Evolutionary conservation across 495 filamentous ascomycete species (phyloP), one percentile per base, ranked within the genome.

Genomic region (Evernia prunastri): DNA sequence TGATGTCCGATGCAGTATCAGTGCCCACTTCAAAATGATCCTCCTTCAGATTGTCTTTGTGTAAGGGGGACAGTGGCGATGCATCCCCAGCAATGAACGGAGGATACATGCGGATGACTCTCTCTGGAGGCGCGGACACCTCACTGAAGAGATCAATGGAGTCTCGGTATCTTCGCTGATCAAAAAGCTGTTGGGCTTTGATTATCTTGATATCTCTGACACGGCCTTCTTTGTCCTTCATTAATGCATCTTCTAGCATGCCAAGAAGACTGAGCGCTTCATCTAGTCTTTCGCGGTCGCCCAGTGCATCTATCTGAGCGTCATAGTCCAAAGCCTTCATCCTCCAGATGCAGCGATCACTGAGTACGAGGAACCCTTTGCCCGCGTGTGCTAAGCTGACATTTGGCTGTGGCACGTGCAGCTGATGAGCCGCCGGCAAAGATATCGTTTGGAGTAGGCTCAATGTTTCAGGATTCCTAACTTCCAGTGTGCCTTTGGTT

Each of bases 241-340:
- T 74, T 11, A 97, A 80, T 0, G 92, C 93, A 76, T 96, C 92
- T 74, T 97, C 94, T 7, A 99, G 84, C 85, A 96, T 90, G 49
- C 79, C 80, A 4, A 96, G 76, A 13, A 99, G 74, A 69, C 91
- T 96, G 61, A 97, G 89, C 2, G 94, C 95, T 73, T 99, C 94
- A 68, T 99, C 93, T 53, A 91, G 85, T 68, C 84, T 85, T 9
- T 82, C 87, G 59, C 83, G 86, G 53, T 86, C 82, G 5, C 96
- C 83, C 40, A 99, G 79, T 56, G 95, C 84, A 61, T 92, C 87
- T 36, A 99, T 86, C 70, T 99, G 94, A 0, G 88, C 84, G 69
- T 96, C 91, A 67, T 99, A 99, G 60, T 92, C 89, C 51, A 89
- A 82, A n/a, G 92, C 87, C 54, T 87, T 88, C 94, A 97, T 96